These are phyloP conservation scores for Exophiala sp. DNA, from an alignment of 2,329 filamentous ascomycete genomes.

Conservation along the genomic window DNA sequence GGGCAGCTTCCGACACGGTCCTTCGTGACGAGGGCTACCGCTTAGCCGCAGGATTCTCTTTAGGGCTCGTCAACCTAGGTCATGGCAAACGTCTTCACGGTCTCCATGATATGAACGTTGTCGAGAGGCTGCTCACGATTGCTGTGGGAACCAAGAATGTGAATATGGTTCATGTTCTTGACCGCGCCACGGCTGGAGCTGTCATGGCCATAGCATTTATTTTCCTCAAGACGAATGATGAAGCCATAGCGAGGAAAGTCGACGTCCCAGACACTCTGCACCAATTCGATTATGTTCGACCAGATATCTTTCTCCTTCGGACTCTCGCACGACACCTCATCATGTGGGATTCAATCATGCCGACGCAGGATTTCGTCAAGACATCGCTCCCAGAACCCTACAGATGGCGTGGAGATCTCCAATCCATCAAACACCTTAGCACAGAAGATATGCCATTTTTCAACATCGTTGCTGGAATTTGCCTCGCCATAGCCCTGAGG, in stretches of 20 bases:
- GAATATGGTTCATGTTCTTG: constrained; percentile 85
- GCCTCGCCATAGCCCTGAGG: constrained; percentile 66
- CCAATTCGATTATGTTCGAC: constrained; percentile 93
- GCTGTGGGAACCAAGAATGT: constrained; percentile 89
- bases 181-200: constrained; percentile 89
- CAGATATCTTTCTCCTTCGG: constrained; percentile 84
- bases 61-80: constrained; percentile 91
- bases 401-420: constrained; percentile 59
- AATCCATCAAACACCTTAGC: constrained; percentile 58
- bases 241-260: constrained; percentile 81
- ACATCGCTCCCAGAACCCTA: constrained; percentile 70
- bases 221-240: constrained; percentile 95
- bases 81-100: constrained; percentile 85
- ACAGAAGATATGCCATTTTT: constrained; percentile 88
- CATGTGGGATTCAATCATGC: constrained; percentile 80
- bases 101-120: constrained; percentile 87
- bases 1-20: constrained; percentile 64
- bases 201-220: constrained; percentile 86
- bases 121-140: constrained; percentile 79
- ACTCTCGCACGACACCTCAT: constrained; percentile 89
- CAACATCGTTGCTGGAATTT: constrained; percentile 84
- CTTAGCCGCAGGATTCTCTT: constrained; percentile 84
- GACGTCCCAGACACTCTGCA: constrained; percentile 85
- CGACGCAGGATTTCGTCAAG: constrained; percentile 70
- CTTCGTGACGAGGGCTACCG: constrained; percentile 94